These are phyloP conservation scores for Neostapfia colusana DNA, from an alignment of 176 grass and related monocot genomes.

Conservation along the genomic window DNA sequence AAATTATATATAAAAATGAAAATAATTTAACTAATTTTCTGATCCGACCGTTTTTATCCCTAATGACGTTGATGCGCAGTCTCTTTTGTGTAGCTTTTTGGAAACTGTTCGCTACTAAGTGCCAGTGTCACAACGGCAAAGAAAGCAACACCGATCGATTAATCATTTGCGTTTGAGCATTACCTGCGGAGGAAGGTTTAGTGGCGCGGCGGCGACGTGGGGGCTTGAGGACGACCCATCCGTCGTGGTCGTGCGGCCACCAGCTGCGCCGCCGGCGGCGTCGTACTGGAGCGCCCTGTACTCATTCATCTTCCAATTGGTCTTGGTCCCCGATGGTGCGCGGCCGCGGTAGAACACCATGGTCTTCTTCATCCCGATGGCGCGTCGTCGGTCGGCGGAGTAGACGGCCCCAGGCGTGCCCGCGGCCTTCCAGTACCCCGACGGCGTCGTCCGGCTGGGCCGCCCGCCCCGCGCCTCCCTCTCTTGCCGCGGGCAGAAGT, in stretches of 20 bases:
- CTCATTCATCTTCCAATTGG: slow-evolving; percentile 94
- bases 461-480: slow-evolving; percentile 79
- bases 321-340: slow-evolving; percentile 68
- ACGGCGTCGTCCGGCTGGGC: slow-evolving; percentile 80
- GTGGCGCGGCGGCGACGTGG: not conserved
- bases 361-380: slow-evolving; percentile 79
- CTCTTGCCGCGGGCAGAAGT: slow-evolving; percentile 85
- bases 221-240: slow-evolving; percentile 1
- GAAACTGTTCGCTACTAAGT: not conserved
- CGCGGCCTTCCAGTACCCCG: slow-evolving; percentile 97
- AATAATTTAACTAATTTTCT: no score
- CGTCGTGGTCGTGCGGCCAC: not conserved
- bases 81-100: slow-evolving; percentile 12
- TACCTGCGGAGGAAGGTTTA: slow-evolving; percentile 35
- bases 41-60: no score
- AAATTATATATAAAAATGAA: no score
- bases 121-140: slow-evolving; percentile 23
- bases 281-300: slow-evolving; percentile 66
- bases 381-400: slow-evolving; percentile 45
- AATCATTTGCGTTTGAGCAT: not conserved
- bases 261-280: not conserved
- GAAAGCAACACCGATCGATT: slow-evolving; percentile 43
- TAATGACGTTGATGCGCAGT: slow-evolving; percentile 24
- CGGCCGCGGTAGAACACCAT: slow-evolving; percentile 95
- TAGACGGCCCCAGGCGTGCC: slow-evolving; percentile 78